A percentile compares a stretch with the other conserved stretches of the same genome.
These are phyloP conservation scores for Ophiostoma himal-ulmi DNA, from an alignment of 2,329 filamentous ascomycete genomes.

Conservation along the genomic window DNA sequence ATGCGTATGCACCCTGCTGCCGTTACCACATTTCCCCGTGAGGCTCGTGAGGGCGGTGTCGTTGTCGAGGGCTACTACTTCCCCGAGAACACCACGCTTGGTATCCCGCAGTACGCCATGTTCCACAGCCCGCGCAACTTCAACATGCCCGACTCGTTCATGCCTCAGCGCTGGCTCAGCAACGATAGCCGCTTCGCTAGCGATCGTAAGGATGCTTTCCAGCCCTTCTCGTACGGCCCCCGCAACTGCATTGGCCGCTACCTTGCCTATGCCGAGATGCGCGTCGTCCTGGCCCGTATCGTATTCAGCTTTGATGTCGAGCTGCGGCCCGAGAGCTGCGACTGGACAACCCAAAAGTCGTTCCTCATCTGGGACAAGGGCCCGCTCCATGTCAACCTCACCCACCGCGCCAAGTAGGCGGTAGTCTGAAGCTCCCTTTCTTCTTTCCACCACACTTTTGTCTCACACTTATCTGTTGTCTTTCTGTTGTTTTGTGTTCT, in stretches of 20 bases:
- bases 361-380: constrained; percentile 40
- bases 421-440: background rate
- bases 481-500: background rate
- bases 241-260: constrained; percentile 48
- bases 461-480: background rate
- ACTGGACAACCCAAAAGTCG: constrained; percentile 39
- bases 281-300: constrained; percentile 43
- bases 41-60: constrained; percentile 21
- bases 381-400: constrained; percentile 30
- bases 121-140: constrained; percentile 40
- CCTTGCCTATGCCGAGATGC: constrained; percentile 47
- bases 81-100: constrained; percentile 27
- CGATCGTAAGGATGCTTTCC: constrained; percentile 41
- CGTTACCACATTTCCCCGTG: constrained; percentile 30
- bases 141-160: constrained; percentile 34
- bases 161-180: constrained; percentile 44
- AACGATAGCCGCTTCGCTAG: constrained; percentile 34
- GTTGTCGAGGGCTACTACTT: constrained; percentile 19
- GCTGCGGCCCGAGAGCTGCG: constrained; percentile 34
- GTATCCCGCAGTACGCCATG: constrained; percentile 30
- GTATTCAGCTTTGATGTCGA: constrained; percentile 46
- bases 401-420: constrained; percentile 7
- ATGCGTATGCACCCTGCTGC: constrained; percentile 35
- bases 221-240: constrained; percentile 45
- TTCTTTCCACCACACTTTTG: background rate